Evolutionary conservation across 2,329 filamentous ascomycete species (phyloP).

Genomic region (Trichophyton benhamiae): DNA sequence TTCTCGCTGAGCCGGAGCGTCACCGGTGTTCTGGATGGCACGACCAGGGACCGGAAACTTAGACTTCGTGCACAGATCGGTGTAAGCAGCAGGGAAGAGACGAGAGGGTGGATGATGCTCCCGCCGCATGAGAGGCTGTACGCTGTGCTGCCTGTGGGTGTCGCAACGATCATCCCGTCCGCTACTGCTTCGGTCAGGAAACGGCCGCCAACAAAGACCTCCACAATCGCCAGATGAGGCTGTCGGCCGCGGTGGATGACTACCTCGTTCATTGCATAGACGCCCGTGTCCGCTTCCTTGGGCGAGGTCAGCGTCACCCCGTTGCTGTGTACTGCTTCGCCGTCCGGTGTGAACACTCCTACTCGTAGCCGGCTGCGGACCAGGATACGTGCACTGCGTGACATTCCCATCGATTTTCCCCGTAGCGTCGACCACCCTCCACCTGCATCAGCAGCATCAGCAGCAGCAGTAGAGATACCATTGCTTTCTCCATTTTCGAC

Average conservation of each 20-base stretch:
- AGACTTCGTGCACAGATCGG: slow-evolving; percentile 88
- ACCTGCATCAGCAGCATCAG: slow-evolving; percentile 12
- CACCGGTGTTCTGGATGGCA: slow-evolving; percentile 52
- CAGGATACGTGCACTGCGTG: slow-evolving; percentile 65
- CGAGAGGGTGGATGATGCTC: slow-evolving; percentile 85
- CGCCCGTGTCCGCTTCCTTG: slow-evolving; percentile 33
- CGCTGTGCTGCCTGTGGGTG: slow-evolving; percentile 87
- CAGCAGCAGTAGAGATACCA: slow-evolving; percentile 19
- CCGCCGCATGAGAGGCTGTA: slow-evolving; percentile 91
- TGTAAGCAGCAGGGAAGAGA: slow-evolving; percentile 76
- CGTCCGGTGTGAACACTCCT: slow-evolving; percentile 62
- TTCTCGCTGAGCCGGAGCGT: slow-evolving; percentile 69
- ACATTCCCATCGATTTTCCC: slow-evolving; percentile 68
- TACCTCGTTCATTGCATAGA: slow-evolving; percentile 83
- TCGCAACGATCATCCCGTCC: slow-evolving; percentile 88
- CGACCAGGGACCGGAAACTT: slow-evolving; percentile 79
- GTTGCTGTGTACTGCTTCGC: slow-evolving; percentile 29
- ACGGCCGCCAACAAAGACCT: slow-evolving; percentile 77
- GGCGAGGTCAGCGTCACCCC: slow-evolving; percentile 17
- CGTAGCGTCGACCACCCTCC: slow-evolving; percentile 59
- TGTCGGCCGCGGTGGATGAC: slow-evolving; percentile 83
- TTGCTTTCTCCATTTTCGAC: slow-evolving; percentile 28
- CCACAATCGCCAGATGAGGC: slow-evolving; percentile 81
- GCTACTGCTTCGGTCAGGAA: slow-evolving; percentile 90
- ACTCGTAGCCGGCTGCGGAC: slow-evolving; percentile 79